Conservation (phyloP, 2,329 filamentous ascomycete genomes). For the Cyclaneusma minus region DNA sequence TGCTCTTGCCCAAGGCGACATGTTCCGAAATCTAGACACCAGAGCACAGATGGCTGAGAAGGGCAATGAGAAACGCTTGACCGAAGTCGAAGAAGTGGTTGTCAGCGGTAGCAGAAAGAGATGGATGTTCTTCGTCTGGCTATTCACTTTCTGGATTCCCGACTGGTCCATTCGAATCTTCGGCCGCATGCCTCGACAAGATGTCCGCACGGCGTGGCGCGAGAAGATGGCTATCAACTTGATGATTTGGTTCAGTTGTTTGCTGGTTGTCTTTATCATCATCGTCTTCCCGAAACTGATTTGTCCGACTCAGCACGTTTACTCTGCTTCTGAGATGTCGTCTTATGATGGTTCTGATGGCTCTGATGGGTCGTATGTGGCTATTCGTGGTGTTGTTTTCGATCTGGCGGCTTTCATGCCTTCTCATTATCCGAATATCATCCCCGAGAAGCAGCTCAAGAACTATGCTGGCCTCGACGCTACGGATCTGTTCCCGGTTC, state of each 20-base stretch:
- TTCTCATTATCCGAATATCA: slow-evolving; percentile 57
- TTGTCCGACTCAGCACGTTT: slow-evolving; percentile 85
- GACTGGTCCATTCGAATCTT: slow-evolving; percentile 65
- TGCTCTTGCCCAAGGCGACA: slow-evolving; percentile 82
- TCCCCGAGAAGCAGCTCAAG: slow-evolving; percentile 44
- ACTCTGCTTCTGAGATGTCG: slow-evolving; percentile 60
- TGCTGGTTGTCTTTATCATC: slow-evolving; percentile 72
- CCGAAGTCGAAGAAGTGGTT: slow-evolving; percentile 74
- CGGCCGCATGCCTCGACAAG: slow-evolving; percentile 80
- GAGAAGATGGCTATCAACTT: slow-evolving; percentile 98
- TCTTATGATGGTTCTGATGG: slow-evolving; percentile 57
- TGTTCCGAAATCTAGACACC: slow-evolving; percentile 96
- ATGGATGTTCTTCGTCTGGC: slow-evolving; percentile 74
- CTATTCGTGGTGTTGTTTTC: slow-evolving; percentile 82
- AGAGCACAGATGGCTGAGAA: slow-evolving; percentile 91
- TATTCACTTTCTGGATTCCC: slow-evolving; percentile 76
- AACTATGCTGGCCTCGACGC: slow-evolving; percentile 81
- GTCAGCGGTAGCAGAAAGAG: slow-evolving; percentile 71
- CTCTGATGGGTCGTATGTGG: slow-evolving; percentile 45
- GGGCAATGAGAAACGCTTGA: slow-evolving; percentile 76
- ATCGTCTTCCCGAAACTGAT: slow-evolving; percentile 75
- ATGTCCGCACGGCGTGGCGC: slow-evolving; percentile 84
- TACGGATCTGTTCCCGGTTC: slow-evolving; percentile 80
- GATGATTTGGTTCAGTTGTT: slow-evolving; percentile 83
- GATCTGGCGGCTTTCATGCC: slow-evolving; percentile 61